phyloP scores from a whole-genome alignment of 805 yeast species.

The Metschnikowia arizonensis region DNA sequence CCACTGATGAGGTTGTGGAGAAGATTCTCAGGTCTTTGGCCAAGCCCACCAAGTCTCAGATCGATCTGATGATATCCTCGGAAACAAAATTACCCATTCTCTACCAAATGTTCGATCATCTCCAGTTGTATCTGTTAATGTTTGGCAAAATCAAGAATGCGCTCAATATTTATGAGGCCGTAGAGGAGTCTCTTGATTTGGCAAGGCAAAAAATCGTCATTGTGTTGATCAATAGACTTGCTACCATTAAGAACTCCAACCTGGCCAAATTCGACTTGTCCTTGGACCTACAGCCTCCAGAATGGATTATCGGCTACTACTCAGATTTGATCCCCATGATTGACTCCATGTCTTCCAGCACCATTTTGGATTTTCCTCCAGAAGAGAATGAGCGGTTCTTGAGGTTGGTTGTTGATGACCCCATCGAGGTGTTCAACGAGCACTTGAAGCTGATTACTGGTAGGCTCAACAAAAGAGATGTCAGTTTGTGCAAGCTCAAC shows the following conservation, averaged over 20 bases:
- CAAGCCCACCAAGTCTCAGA: slow-evolving; percentile 55
- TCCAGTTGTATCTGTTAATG: slow-evolving; percentile 70
- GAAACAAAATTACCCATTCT: slow-evolving; percentile 56
- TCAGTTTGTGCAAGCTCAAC: slow-evolving; percentile 49
- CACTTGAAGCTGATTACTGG: slow-evolving; percentile 29
- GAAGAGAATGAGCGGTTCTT: slow-evolving; percentile 36
- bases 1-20: slow-evolving; percentile 39
- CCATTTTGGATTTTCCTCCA: slow-evolving; percentile 40
- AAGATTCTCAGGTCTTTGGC: slow-evolving; percentile 51
- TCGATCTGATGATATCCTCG: slow-evolving; percentile 65
- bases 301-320: slow-evolving; percentile 70
- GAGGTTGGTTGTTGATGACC: slow-evolving; percentile 43
- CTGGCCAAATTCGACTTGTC: slow-evolving; percentile 39
- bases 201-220: slow-evolving; percentile 26
- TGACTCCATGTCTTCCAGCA: slow-evolving; percentile 32
- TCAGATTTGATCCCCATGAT: slow-evolving; percentile 57
- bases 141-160: slow-evolving; percentile 41
- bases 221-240: slow-evolving; percentile 27
- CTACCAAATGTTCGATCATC: slow-evolving; percentile 55
- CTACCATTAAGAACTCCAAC: slow-evolving; percentile 32
- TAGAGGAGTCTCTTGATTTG: slow-evolving; percentile 23
- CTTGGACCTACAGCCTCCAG: slow-evolving; percentile 73
- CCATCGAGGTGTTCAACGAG: slow-evolving; percentile 36
- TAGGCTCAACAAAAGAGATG: slow-evolving; percentile 28
- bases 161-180: slow-evolving; percentile 21